Conservation (phyloP, 176 grass and related monocot genomes). For the Musa acuminata region DNA sequence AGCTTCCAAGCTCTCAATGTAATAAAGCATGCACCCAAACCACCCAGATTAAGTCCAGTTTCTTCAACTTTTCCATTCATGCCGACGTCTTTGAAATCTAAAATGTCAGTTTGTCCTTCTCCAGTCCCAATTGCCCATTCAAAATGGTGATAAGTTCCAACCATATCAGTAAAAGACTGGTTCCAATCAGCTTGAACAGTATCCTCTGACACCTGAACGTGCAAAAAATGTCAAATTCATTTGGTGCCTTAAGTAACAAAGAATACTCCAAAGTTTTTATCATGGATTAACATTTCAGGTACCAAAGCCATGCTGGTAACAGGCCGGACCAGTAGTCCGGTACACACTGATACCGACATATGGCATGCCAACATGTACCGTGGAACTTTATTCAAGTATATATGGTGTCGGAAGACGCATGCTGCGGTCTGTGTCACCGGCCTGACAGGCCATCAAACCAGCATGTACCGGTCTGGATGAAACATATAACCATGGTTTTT, state of each 20-base stretch:
- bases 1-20: slow-evolving; percentile 69
- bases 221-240: slow-evolving; percentile 22
- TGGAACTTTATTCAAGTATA: too few species aligned
- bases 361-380: too few species aligned
- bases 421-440: too few species aligned
- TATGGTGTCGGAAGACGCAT: too few species aligned
- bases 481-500: too few species aligned
- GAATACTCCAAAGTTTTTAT: background rate
- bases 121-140: slow-evolving; percentile 82
- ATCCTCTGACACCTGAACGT: slow-evolving; percentile 78
- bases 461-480: too few species aligned
- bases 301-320: too few species aligned
- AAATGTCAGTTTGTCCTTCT: slow-evolving; percentile 76
- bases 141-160: slow-evolving; percentile 79
- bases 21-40: slow-evolving; percentile 52
- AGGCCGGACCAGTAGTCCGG: too few species aligned
- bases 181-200: slow-evolving; percentile 56
- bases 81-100: slow-evolving; percentile 76
- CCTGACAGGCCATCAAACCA: too few species aligned
- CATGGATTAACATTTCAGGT: too few species aligned
- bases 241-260: background rate
- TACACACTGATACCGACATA: too few species aligned
- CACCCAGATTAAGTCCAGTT: slow-evolving; percentile 58
- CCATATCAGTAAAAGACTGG: slow-evolving; percentile 43
- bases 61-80: slow-evolving; percentile 51